These are phyloP conservation scores for Pichia manshurica DNA, from an alignment of 805 yeast genomes.

Conservation along the genomic window DNA sequence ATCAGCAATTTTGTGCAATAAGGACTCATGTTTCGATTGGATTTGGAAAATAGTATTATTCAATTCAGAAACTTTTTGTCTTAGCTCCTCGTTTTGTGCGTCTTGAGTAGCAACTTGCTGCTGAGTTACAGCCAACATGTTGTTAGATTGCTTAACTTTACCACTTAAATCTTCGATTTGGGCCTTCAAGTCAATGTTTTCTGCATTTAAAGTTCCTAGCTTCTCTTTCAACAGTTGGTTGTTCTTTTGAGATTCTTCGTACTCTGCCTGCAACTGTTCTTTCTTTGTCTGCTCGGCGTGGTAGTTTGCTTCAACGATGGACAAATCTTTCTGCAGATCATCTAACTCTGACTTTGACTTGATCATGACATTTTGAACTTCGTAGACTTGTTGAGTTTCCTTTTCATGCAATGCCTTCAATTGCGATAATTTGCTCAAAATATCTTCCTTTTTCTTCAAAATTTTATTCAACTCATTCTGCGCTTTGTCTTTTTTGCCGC, in stretches of 20 bases:
- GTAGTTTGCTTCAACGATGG: conserved; percentile 71
- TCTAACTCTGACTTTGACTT: conserved; percentile 62
- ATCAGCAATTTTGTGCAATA: conserved; percentile 19
- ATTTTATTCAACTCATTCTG: conserved; percentile 72
- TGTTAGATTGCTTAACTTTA: conserved; percentile 57
- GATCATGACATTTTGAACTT: conserved; percentile 59
- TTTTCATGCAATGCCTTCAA: conserved; percentile 68
- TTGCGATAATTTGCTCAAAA: conserved; percentile 62
- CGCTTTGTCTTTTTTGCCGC: conserved; percentile 66
- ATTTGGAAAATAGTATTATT: conserved; percentile 24
- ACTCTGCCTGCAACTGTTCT: conserved; percentile 50
- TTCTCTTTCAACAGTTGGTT: conserved; percentile 63
- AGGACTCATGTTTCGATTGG: conserved; percentile 22
- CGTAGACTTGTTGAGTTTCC: conserved; percentile 70
- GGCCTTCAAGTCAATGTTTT: conserved; percentile 51
- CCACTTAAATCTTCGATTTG: conserved; percentile 47
- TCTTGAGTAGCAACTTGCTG: conserved; percentile 64
- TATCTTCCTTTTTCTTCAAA: conserved; percentile 59
- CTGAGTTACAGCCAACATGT: conserved; percentile 57
- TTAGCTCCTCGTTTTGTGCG: conserved; percentile 37
- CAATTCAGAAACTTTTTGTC: conserved; percentile 21
- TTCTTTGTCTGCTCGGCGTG: conserved; percentile 64
- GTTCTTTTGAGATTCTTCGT: conserved; percentile 64
- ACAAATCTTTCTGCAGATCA: conserved; percentile 61
- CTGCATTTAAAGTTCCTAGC: conserved; percentile 61